phyloP scores from a whole-genome alignment of 2,329 filamentous ascomycete species.

The Xylogone sp. region DNA sequence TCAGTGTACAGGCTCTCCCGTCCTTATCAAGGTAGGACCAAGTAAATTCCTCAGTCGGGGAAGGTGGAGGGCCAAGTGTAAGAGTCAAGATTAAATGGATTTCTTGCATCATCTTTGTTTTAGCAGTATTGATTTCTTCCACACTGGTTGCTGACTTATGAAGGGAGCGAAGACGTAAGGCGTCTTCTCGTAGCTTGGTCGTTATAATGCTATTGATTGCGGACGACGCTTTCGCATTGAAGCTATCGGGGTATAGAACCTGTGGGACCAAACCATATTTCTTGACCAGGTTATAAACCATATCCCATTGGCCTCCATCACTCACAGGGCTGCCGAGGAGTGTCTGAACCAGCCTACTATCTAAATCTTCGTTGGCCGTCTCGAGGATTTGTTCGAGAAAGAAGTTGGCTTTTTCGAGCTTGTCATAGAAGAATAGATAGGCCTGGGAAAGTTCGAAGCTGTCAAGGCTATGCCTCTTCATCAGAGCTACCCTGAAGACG shows the following conservation, averaged over 20 bases:
- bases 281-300: constrained; percentile 79
- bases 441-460: constrained; percentile 83
- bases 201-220: constrained; percentile 72
- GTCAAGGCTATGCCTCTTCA: constrained; percentile 75
- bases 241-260: constrained; percentile 75
- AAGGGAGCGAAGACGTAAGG: constrained; percentile 64
- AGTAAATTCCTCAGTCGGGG: constrained; percentile 63
- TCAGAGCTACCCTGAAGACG: constrained; percentile 82
- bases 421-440: constrained; percentile 92
- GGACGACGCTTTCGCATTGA: constrained; percentile 68
- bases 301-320: constrained; percentile 90
- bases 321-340: constrained; percentile 65
- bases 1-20: constrained; percentile 59
- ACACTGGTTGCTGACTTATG: constrained; percentile 25
- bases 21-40: constrained; percentile 77
- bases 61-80: constrained; percentile 75
- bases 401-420: constrained; percentile 87
- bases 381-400: constrained; percentile 82
- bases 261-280: constrained; percentile 91
- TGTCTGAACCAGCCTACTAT: constrained; percentile 68
- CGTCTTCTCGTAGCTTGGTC: constrained; percentile 83
- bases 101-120: constrained; percentile 74
- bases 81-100: constrained; percentile 79
- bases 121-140: constrained; percentile 43
- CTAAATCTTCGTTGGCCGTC: constrained; percentile 66